These are phyloP conservation scores for Collariella sp. DNA, from an alignment of 495 filamentous ascomycete genomes.

Conservation along the genomic window DNA sequence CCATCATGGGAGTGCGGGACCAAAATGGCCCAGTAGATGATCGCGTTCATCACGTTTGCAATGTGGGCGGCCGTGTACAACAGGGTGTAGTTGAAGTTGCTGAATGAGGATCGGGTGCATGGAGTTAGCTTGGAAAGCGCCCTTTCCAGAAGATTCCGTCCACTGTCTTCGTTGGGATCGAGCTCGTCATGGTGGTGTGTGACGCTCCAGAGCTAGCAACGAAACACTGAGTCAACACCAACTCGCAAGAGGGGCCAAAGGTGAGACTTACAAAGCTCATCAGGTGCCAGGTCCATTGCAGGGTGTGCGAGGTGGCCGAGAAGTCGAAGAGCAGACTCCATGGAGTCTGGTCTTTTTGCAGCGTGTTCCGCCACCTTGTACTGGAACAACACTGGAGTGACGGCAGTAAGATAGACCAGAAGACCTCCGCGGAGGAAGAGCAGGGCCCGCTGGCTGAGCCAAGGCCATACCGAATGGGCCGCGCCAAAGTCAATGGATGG, in stretches of 20 bases:
- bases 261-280: conserved; percentile 31
- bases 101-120: conserved; percentile 22
- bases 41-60: conserved; percentile 36
- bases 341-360: conserved; percentile 20
- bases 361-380: conserved; percentile 26
- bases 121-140: conserved; percentile 32
- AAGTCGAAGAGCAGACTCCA: conserved; percentile 42
- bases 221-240: not conserved
- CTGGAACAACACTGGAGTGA: conserved; percentile 31
- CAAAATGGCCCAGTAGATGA: conserved; percentile 41
- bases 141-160: conserved; percentile 17
- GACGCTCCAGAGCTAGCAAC: conserved; percentile 36
- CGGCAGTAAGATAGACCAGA: conserved; percentile 38
- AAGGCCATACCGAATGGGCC: conserved; percentile 44
- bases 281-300: conserved; percentile 39
- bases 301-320: conserved; percentile 34
- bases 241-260: not conserved
- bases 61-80: conserved; percentile 41
- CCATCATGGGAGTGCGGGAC: conserved; percentile 31
- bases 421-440: conserved; percentile 31
- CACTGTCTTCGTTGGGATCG: conserved; percentile 25
- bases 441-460: conserved; percentile 36
- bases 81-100: conserved; percentile 39
- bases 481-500: conserved; percentile 44
- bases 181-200: conserved; percentile 39